A percentile compares a stretch with the other conserved stretches of the same genome.
Conservation (phyloP, 352 stramenopile species). For the Aphanomyces euteiches region DNA sequence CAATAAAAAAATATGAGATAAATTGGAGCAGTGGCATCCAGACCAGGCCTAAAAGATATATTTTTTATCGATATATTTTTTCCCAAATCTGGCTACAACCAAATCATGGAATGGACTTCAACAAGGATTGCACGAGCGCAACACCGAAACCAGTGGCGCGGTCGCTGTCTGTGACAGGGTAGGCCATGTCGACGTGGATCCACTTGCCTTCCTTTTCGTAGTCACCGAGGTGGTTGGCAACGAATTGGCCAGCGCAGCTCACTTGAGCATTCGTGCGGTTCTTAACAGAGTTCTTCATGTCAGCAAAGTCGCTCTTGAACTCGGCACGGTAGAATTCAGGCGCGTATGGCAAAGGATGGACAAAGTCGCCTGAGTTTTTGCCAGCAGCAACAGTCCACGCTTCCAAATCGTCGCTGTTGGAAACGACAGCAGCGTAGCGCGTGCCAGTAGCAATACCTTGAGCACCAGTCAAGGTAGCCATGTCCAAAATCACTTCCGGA, state of each 20-base stretch:
- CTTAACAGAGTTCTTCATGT: slow-evolving; percentile 98
- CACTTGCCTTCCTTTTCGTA: slow-evolving; percentile 82
- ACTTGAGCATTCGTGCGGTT: slow-evolving; percentile 89
- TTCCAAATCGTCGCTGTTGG: slow-evolving; percentile 89
- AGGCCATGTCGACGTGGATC: slow-evolving; percentile 96
- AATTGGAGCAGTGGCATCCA: too few relatives aligned
- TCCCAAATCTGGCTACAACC: too few relatives aligned
- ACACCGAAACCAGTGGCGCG: slow-evolving; percentile 92
- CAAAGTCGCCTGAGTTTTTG: slow-evolving; percentile 87
- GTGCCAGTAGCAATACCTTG: slow-evolving; percentile 91
- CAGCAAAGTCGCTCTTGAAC: slow-evolving; percentile 90
- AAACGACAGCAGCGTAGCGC: slow-evolving; percentile 89
- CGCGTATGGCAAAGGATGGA: slow-evolving; percentile 89
- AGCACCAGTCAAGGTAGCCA: slow-evolving; percentile 94
- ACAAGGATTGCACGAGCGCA: slow-evolving; percentile 75
- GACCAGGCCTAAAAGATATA: too few relatives aligned
- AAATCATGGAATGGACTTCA: slow-evolving; percentile 26
- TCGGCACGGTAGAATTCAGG: slow-evolving; percentile 91
- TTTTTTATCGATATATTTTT: too few relatives aligned
- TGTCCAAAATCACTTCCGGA: slow-evolving; percentile 90
- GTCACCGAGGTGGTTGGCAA: slow-evolving; percentile 88
- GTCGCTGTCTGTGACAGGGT: slow-evolving; percentile 68
- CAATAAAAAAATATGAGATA: too few relatives aligned
- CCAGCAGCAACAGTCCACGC: slow-evolving; percentile 68
- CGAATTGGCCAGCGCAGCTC: slow-evolving; percentile 94